phyloP scores from a whole-genome alignment of 495 filamentous ascomycete genomes.

The Podospora anserina region DNA sequence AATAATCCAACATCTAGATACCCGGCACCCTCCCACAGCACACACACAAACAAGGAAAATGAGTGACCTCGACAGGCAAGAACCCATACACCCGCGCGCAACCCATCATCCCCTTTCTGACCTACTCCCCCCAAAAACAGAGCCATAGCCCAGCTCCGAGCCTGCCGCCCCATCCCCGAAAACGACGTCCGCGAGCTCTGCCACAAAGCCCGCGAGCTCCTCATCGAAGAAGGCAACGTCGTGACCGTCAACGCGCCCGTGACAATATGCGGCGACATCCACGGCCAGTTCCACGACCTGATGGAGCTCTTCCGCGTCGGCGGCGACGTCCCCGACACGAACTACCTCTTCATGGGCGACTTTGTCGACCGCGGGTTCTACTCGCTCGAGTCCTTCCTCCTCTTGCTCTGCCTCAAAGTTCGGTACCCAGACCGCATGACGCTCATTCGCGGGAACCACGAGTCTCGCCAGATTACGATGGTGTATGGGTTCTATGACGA shows the following conservation, averaged over 20 bases:
- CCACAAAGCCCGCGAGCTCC: constrained; percentile 92
- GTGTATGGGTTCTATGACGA: constrained; percentile 99
- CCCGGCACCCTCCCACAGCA: too few species aligned
- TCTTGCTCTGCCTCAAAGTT: constrained; percentile 93
- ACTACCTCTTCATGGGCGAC: constrained; percentile 99
- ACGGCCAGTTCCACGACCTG: constrained; percentile 96
- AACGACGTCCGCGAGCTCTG: constrained; percentile 91
- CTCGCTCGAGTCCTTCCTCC: constrained; percentile 91
- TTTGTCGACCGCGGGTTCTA: constrained; percentile 99
- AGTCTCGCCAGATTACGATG: constrained; percentile 94
- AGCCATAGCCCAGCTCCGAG: constrained; percentile 88
- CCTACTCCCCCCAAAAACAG: constrained; percentile 42
- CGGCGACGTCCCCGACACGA: constrained; percentile 92
- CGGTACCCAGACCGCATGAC: constrained; percentile 98
- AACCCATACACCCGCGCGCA: not conserved
- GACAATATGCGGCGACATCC: constrained; percentile 98
- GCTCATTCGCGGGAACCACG: constrained; percentile 93
- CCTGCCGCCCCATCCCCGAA: constrained; percentile 95
- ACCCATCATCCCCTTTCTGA: not conserved
- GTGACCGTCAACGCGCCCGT: constrained; percentile 94
- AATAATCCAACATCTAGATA: too few species aligned
- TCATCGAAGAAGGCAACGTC: constrained; percentile 98
- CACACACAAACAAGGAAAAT: constrained; percentile 14
- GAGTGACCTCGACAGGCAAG: constrained; percentile 35
- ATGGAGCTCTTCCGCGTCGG: constrained; percentile 98